Base-by-base conservation (phyloP, 495 filamentous ascomycete genomes). In the Neurospora terricola region DNA sequence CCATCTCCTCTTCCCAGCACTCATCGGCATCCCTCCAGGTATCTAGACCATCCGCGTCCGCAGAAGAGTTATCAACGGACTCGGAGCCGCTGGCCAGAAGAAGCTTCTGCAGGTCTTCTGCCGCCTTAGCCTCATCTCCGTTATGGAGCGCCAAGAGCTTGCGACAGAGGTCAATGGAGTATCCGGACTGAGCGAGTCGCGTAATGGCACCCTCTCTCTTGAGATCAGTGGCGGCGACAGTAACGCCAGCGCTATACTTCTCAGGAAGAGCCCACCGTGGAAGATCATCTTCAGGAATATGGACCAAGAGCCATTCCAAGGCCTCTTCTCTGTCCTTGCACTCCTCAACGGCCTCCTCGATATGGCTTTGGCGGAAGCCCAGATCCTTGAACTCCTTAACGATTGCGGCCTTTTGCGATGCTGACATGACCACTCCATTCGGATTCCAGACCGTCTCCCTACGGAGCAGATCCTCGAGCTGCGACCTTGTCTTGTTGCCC, bases 241-340 rank as follows among this genome's bases (percentile, higher is more conserved):
- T 92, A 69, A 98, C 89, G 18, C 96, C 96, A 11, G 94, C 94
- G 2, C 89, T 88, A 77, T 99, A 99, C 54, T 88, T 90, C 81
- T 96, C 95, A 4, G 96, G 96, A 34, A 99, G 84, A 79, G 92
- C 91, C 93, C 94, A 97, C 21, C 86, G 80, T 0, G 96, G 96
- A 3, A 98, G 82, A 80, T 99, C 96, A 80, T 98, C 96, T 80
- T 99, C 96, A 3, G 96, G 96, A 23, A 99, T 92, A 81, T 99
- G 94, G 38, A 98, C 92, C 27, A 99, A 85, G 23, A 99, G 88
- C 96, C 96, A 99, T 76, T 89, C 88, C 9, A 99, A 84, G 14
- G 93, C 88, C 80, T 98, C 96, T 79, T 98, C 94, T n/a, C 90
- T 87, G 80, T 97, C 93, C 82, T 93, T 96, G 81, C 93, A 97